Base-by-base conservation (phyloP, 2,329 filamentous ascomycete genomes). In the Sporothrix inflata region DNA sequence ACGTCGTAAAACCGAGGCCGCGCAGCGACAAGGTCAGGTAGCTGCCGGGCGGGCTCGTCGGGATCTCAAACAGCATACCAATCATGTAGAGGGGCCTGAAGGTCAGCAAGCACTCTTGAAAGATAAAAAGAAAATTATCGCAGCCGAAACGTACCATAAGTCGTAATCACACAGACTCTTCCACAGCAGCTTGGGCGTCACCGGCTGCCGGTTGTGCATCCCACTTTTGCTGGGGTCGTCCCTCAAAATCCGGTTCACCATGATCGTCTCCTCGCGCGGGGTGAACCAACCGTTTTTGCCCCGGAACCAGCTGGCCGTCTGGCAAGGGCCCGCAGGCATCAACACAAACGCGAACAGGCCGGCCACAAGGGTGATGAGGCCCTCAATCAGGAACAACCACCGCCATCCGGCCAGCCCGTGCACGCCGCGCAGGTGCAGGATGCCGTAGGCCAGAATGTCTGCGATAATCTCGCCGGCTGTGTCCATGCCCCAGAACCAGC, bases 211-310 rank as follows among this genome's bases (percentile, higher is more conserved):
- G 74, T 90, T 90, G 76, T 89, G 86, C 86, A 90, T 89, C 65
- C 84, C 84, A 69, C 85, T 85, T 76, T 89, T 89, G 60, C 82
- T 84, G 0, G 88, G 88, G 71, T 90, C 89, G 57, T 91, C 89
- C 0, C 89, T 85, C 11, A 85, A 75, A 7, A 85, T 78, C 0
- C 90, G 82, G 74, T 90, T 91, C 49, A 90, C 87, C 1, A 91
- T 84, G 72, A 91, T 90, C 30, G 81, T 82, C 72, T 89, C 86
- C 75, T 90, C 88, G n/a, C 79, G 84, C 60, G 89, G 86, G 1
- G 77, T 86, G 77, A 90, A 91, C 89, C 89, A 91, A 0, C 86
- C 84, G 1, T 85, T 83, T 24, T 83, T 83, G 2, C 86, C 83
- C 1, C 84, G 82, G 74, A 88, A 86, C 85, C 85, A 87, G 70